Conservation (phyloP, 2,329 filamentous ascomycete species). For the Coccinonectria pachysandricola region DNA sequence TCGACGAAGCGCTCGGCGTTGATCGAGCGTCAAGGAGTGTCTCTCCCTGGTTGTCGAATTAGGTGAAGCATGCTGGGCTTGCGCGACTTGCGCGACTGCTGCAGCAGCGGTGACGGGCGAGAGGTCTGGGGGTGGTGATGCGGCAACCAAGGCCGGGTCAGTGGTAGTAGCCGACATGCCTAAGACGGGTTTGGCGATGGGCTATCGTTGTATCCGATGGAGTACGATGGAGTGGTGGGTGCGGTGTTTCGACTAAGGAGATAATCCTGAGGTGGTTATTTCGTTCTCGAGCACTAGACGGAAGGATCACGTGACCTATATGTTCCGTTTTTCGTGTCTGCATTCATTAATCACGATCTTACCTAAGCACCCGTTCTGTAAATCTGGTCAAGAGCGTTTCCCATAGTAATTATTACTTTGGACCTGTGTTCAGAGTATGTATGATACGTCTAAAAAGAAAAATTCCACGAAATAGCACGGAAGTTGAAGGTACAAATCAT, state of each 20-base stretch:
- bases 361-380: too few species aligned
- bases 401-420: too few species aligned
- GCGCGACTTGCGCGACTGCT: conserved; percentile 9
- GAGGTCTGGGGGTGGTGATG: conserved; percentile 21
- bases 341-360: too few species aligned
- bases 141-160: conserved; percentile 28
- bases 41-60: conserved; percentile 33
- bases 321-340: too few species aligned
- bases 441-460: too few species aligned
- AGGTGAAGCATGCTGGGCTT: conserved; percentile 7
- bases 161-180: conserved; percentile 29
- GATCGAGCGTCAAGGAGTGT: conserved; percentile 51
- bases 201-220: conserved; percentile 32
- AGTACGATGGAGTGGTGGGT: conserved; percentile 16
- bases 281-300: too few species aligned
- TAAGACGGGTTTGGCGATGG: conserved; percentile 15
- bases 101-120: conserved; percentile 14
- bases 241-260: conserved; percentile 29
- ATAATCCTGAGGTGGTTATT: too few species aligned
- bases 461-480: too few species aligned
- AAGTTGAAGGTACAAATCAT: too few species aligned
- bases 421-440: too few species aligned
- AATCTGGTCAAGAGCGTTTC: too few species aligned
- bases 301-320: conserved; percentile 15
- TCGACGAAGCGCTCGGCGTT: conserved; percentile 48